Evolutionary conservation across 2,329 filamentous ascomycete genomes (phyloP).

Genomic region (Alternaria infectoria): DNA sequence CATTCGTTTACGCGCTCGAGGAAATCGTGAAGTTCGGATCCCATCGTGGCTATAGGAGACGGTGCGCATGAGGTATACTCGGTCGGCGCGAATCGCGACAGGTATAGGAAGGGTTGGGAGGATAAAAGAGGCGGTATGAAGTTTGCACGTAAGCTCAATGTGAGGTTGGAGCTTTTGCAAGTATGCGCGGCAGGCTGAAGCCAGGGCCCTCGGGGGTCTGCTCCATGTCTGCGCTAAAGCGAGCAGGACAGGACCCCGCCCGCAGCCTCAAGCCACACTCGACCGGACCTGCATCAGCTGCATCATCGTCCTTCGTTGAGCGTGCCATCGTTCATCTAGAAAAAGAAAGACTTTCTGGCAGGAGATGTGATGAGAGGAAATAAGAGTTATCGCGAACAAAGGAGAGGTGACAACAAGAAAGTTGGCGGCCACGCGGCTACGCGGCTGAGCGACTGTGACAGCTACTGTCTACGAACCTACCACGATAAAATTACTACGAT

Average conservation of each 20-base stretch:
- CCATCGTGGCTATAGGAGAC: neutral
- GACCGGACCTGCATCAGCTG: neutral
- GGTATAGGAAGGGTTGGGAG: neutral
- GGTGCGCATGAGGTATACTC: neutral
- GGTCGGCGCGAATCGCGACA: neutral
- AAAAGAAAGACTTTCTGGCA: rapidly evolving
- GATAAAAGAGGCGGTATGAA: rapidly evolving
- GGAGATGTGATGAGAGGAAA: neutral
- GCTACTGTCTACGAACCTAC: neutral
- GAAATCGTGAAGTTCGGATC: neutral
- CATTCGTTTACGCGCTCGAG: neutral
- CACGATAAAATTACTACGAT: too few relatives aligned
- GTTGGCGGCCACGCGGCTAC: neutral
- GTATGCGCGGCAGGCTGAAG: neutral
- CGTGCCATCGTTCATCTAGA: neutral
- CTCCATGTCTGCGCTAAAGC: neutral
- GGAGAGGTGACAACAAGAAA: neutral
- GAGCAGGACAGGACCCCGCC: neutral
- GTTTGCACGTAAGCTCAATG: neutral
- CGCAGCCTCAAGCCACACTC: neutral
- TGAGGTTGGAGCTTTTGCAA: neutral
- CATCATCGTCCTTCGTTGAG: neutral
- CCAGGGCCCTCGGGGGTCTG: neutral
- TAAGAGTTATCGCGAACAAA: neutral
- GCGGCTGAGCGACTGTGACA: neutral